phyloP scores from a whole-genome alignment of 768 basidiomycete species.

The Lyophyllum semitale region DNA sequence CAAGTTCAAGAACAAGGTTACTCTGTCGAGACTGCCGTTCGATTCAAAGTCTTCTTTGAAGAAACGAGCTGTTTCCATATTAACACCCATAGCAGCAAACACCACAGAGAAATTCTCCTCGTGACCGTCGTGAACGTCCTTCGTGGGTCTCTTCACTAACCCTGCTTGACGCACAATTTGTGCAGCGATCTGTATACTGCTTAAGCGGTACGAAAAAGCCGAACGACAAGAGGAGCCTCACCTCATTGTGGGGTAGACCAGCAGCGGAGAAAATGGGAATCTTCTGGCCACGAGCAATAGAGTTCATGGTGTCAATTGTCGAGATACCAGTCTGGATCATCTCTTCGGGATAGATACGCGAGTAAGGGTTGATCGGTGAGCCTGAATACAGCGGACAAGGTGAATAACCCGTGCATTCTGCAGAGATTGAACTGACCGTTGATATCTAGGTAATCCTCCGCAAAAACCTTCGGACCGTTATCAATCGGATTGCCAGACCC shows the following conservation, averaged over 20 bases:
- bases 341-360: slow-evolving; percentile 99
- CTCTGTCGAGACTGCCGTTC: slow-evolving; percentile 95
- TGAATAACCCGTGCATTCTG: slow-evolving; percentile 11
- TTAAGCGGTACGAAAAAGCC: slow-evolving; percentile 2
- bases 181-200: slow-evolving; percentile 82
- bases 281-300: slow-evolving; percentile 99
- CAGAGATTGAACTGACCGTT: slow-evolving; percentile 64
- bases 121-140: slow-evolving; percentile 97
- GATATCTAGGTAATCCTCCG: slow-evolving; percentile 98
- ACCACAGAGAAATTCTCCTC: slow-evolving; percentile 99
- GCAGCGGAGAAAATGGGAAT: slow-evolving; percentile 99
- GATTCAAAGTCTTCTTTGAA: slow-evolving; percentile 99
- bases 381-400: slow-evolving; percentile 46
- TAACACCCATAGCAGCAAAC: slow-evolving; percentile 99
- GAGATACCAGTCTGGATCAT: slow-evolving; percentile 99
- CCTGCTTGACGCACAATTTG: slow-evolving; percentile 99
- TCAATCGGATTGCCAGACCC: slow-evolving; percentile 98
- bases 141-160: slow-evolving; percentile 93
- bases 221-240: slow-evolving; percentile 32
- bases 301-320: slow-evolving; percentile 97
- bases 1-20: slow-evolving; percentile 97
- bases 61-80: slow-evolving; percentile 99
- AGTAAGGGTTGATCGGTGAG: slow-evolving; percentile 96
- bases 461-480: slow-evolving; percentile 98
- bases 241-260: slow-evolving; percentile 98